These are phyloP conservation scores for Adiantum capillusveneris DNA, from an alignment of 75 land plant genomes.

Conservation along the genomic window DNA sequence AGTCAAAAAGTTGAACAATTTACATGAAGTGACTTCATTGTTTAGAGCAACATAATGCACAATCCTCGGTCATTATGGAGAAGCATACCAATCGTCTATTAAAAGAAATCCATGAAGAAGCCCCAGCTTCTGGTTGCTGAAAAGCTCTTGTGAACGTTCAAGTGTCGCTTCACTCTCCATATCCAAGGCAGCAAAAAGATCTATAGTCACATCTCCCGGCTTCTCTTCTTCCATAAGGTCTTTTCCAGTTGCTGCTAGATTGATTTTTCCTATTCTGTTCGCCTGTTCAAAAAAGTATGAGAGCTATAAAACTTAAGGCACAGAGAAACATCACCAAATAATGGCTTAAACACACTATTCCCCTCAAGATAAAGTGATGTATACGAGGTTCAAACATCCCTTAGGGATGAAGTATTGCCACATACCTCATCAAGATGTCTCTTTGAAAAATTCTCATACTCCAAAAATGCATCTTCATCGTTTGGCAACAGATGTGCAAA, in stretches of 20 bases:
- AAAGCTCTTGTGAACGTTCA: conserved; percentile 66
- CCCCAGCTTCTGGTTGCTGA: conserved; percentile 79
- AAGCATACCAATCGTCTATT: conserved; percentile 83
- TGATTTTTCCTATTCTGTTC: conserved; percentile 96
- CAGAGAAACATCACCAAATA: too few relatives aligned
- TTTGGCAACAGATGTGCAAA: conserved; percentile 83
- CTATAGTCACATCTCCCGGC: conserved; percentile 86
- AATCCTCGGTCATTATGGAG: too few relatives aligned
- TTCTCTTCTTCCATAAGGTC: conserved; percentile 99
- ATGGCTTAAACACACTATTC: too few relatives aligned
- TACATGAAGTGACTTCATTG: too few relatives aligned
- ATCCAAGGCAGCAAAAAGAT: conserved; percentile 86
- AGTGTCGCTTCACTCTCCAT: conserved; percentile 74
- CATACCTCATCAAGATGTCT: conserved; percentile 90
- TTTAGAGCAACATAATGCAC: too few relatives aligned
- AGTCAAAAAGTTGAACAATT: too few relatives aligned
- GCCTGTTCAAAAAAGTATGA: conserved; percentile 61
- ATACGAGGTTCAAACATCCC: too few relatives aligned
- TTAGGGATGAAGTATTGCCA: not conserved
- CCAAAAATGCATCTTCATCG: conserved; percentile 93
- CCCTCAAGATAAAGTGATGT: too few relatives aligned
- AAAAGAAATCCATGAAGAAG: conserved; percentile 84
- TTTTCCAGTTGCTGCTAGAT: conserved; percentile 98
- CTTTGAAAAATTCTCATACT: conserved; percentile 66
- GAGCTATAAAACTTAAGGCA: not conserved